Base-by-base conservation (phyloP, 202 grass and related monocot genomes). In the Zizania palustris region DNA sequence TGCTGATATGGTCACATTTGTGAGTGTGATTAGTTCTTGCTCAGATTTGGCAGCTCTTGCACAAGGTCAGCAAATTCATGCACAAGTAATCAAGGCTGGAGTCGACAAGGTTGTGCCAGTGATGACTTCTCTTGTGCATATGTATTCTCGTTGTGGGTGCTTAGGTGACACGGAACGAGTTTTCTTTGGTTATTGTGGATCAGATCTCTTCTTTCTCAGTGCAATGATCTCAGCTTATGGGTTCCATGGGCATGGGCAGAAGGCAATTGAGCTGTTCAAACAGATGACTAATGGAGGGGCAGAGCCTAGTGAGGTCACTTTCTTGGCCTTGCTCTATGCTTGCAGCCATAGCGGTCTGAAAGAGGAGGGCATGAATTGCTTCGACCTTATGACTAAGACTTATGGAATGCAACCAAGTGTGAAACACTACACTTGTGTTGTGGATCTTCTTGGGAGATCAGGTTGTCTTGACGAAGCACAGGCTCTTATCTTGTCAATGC, bases 341-440 rank as follows among this genome's bases (percentile, higher is more conserved):
- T 92, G 90, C 83, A 89, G 80, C 67, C 90, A 89, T 78, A 92
- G 86, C 61, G 90, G 86, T 57, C 78, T 89, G 80, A 84, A 89
- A 85, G 83, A 89, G 4, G 69, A 92, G 58, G 86, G 83, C 12
- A 62, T 81, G 57, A 42, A 84, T 7, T 84, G 63, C 72, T 86
- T 92, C 63, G 85, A 86, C 55, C 63, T 79, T 75, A 89, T 92
- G 90, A 78, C 62, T 37, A 75, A 86, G 67, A 71, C 50, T 42
- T 92, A 86, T 71, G 68, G 77, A 43, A 12, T 82, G 11, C 78
- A 71, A 39, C 86, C 90, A 66, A 84, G 66, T 62, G 76, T 92
- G 38, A 78, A 74, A 83, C 86, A 92, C 63, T 89, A 89, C 68
- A 89, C 80, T 62, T 92, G 86, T 73, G 49, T 89, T 13, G 90